Evolutionary conservation across 495 filamentous ascomycete genomes (phyloP), one percentile per base, ranked within the genome.

Genomic region (Polyplosphaeria fusca): DNA sequence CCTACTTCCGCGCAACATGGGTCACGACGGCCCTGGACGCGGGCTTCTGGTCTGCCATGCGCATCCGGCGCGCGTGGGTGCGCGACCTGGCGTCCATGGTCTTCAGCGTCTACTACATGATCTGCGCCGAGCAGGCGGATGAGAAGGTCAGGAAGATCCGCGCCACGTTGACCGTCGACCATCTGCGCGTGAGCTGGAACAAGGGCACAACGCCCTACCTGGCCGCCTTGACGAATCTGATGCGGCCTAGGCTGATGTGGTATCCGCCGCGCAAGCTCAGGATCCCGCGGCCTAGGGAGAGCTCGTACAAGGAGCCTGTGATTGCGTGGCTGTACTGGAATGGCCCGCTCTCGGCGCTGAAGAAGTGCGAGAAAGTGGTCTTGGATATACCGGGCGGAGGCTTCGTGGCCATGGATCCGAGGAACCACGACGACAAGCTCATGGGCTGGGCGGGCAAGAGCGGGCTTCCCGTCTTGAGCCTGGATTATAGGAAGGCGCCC

Each of bases 1-100:
- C 87, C n/a, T 98, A 94, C 73, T 98, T 96, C 72, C 85, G 94
- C 43, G 94, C 93, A 65, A 97, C 93, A 75, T 97, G 92, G 93
- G 82, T 96, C 20, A 86, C 92, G 35, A 98, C 93, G 0, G 93
- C 89, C 0, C 70, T 98, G 52, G 93, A 98, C 68, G 93, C 93
- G 9, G 93, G 93, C 0, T 98, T 96, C 70, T 98, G 93, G 93
- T 95, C 90, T 0, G 94, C 93, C 4, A 98, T 98, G 93, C 86
- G 83, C 50, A 87, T 98, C 46, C 80, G 79, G 42, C 81, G 77
- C 49, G 91, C 89, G 63, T 90, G 87, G 86, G 67, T 94, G 16
- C 78, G 89, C 22, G 91, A 97, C 68, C 65, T 95, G 14, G 80
- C 84, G 3, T 90, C 86, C 57, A 77, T 98, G 19, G 76, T 87